Evolutionary conservation across 208 protist genomes (phyloP), one percentile per base, ranked within the genome.

Genomic region (Crithidia mellificae): DNA sequence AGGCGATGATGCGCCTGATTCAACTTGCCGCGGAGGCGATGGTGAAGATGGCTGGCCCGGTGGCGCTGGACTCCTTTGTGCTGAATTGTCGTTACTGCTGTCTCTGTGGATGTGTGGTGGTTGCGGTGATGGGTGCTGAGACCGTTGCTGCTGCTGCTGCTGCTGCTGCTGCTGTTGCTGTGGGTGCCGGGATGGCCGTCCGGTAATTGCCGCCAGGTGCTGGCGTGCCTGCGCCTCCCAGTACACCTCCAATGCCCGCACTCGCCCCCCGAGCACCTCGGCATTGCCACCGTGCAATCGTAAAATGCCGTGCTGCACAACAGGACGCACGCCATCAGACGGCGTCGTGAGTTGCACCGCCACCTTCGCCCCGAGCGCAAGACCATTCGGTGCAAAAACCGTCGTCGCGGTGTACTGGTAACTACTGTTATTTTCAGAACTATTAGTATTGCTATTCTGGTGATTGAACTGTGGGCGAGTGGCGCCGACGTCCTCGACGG

Each of bases 291-390:
- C 63, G 30, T 78, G 78, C 24, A 92, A 47, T 1, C 84, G 78
- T 43, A 92, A 59, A 19, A 92, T 52, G 58, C 82, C 82, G 58
- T 71, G 74, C 39, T 71, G 58, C 30, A 69, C 63, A 22, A 30
- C 49, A 54, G 44, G 1, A 6, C 20, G 3, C 39, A 41, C 6
- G 9, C 9, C 12, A 41, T 6, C 36, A 41, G 63, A 41, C 25
- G 51, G 5, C n/a, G 32, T 11, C 14, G 61, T 12, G n/a, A 80
- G 51, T 17, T n/a, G 12, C 24, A 88, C 34, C 6, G 61, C 58
- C 41, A 93, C 38, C 63, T 93, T 93, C 6, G 72, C 71, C 6
- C 88, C 88, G 22, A 83, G 81, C 17, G 75, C 57, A 12, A 93
- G 50, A 4, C 88, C 88, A 24, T 65, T 68, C 2, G 70, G 69